These are phyloP conservation scores for Cyberlindnera japonica DNA, from an alignment of 805 yeast genomes.

Conservation along the genomic window DNA sequence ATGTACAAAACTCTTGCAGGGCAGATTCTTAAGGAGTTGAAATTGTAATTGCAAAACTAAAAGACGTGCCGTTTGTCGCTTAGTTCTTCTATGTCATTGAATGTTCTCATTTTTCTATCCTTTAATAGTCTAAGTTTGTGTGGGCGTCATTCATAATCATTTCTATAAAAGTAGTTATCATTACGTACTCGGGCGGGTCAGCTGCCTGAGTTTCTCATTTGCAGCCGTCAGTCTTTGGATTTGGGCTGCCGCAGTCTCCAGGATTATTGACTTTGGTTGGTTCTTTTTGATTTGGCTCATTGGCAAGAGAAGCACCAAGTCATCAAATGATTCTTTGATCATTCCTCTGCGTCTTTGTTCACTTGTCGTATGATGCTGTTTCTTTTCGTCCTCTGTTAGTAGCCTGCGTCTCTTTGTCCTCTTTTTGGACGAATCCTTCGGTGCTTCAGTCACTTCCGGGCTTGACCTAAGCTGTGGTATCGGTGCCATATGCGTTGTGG, in stretches of 20 bases:
- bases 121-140: no score
- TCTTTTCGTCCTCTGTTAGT: conserved; percentile 27
- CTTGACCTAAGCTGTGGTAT: conserved; percentile 5
- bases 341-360: conserved; percentile 25
- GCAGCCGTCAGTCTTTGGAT: conserved; percentile 17
- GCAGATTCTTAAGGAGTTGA: conserved; percentile 51
- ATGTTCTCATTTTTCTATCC: not conserved
- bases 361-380: conserved; percentile 25
- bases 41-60: conserved; percentile 14
- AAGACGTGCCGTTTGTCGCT: not conserved
- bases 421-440: conserved; percentile 1
- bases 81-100: not conserved
- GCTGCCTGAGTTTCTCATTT: conserved; percentile 17
- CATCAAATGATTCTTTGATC: conserved; percentile 26
- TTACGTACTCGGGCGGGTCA: conserved; percentile 1
- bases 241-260: conserved; percentile 23
- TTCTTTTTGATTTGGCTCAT: conserved; percentile 15
- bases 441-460: not conserved
- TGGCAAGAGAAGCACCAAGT: conserved; percentile 20
- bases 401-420: conserved; percentile 19
- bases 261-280: conserved; percentile 22
- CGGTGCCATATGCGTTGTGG: not conserved
- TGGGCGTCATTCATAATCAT: no score
- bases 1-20: conserved; percentile 88
- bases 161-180: not conserved